phyloP scores from a whole-genome alignment of 495 filamentous ascomycete genomes.

The Neurospora cerealis region DNA sequence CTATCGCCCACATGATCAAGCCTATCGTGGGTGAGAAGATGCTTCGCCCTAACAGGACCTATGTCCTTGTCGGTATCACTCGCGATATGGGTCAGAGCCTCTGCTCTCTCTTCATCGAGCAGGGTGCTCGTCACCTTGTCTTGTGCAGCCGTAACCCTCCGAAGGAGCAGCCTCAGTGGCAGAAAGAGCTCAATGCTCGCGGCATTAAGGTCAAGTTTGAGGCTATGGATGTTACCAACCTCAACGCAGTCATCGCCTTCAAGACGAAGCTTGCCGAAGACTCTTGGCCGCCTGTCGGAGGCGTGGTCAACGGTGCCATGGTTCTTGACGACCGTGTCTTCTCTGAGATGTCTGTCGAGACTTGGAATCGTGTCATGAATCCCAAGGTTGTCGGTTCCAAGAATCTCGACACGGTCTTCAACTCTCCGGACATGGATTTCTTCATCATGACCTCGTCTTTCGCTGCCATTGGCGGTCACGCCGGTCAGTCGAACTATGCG shows the following conservation, averaged over 20 bases:
- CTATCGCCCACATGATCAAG: conserved; percentile 8
- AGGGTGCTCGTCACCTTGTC: conserved; percentile 45
- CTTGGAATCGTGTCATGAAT: conserved; percentile 27
- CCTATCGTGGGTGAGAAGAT: conserved; percentile 7
- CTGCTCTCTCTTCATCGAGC: conserved; percentile 43
- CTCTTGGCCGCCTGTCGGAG: conserved; percentile 29
- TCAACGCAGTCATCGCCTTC: conserved; percentile 18
- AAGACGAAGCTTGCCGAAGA: conserved; percentile 14
- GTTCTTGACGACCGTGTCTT: conserved; percentile 41
- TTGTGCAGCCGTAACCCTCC: conserved; percentile 47
- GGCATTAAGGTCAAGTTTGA: conserved; percentile 26
- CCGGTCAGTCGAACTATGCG: conserved; percentile 44
- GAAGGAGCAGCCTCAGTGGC: conserved; percentile 26
- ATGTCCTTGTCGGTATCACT: conserved; percentile 48
- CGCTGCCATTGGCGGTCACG: conserved; percentile 35
- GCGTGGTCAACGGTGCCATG: conserved; percentile 46
- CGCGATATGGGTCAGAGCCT: conserved; percentile 49
- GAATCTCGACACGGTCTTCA: conserved; percentile 30
- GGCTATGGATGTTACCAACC: conserved; percentile 24
- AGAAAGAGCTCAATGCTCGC: conserved; percentile 22
- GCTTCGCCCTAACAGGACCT: conserved; percentile 37
- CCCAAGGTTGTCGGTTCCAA: conserved; percentile 36
- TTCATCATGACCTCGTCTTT: conserved; percentile 43
- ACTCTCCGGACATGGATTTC: conserved; percentile 27
- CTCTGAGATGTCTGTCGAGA: conserved; percentile 32